Base-by-base conservation (phyloP, 768 basidiomycete species). In the Suillus tomentosus region DNA sequence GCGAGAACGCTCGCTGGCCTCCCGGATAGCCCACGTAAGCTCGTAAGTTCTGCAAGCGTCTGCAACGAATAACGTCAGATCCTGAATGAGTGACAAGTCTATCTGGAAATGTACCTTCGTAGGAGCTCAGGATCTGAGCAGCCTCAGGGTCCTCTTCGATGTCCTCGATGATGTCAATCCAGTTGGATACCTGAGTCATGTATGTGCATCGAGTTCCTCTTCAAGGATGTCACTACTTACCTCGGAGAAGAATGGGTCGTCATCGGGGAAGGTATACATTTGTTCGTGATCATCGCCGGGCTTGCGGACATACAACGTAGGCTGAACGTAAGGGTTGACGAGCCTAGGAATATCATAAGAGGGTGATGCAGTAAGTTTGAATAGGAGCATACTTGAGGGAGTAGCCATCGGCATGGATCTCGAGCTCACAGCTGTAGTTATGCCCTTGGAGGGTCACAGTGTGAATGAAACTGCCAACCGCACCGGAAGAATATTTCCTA, bases 191-290 rank as follows among this genome's bases (percentile, higher is more conserved):
- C 80, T 82, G 63, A 9, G 3, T 60, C 45, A 40, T 6, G 36
- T 43, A 53, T 50, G 59, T 54, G 10, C 27, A 10, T 19, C 7
- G 24, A 6, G 6, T 17, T 17, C 14, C 13, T 27, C 11, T 42
- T 31, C 11, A 37, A 15, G n/a, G 24, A 47, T 39, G 48, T 36
- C 19, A 43, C 31, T 57, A 64, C 73, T 22, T 63, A 86, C 84
- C 77, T 96, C 95, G 27, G 94, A 95, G 85, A 96, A 96, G 85
- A 94, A 95, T 5, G 94, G 92, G 72, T 95, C 94, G 70, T 95
- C 94, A 59, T 92, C 87, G 19, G 84, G 84, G 81, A 94, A 95
- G 50, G 80, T 81, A 70, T 86, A 79, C 37, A 80, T 81, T 70
- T 91, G 87, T 69, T 93, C 91, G 61, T 82, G 78, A 72, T 94